Evolutionary conservation across 257 asterid species (phyloP).

Genomic region (Fraxinus anomala): DNA sequence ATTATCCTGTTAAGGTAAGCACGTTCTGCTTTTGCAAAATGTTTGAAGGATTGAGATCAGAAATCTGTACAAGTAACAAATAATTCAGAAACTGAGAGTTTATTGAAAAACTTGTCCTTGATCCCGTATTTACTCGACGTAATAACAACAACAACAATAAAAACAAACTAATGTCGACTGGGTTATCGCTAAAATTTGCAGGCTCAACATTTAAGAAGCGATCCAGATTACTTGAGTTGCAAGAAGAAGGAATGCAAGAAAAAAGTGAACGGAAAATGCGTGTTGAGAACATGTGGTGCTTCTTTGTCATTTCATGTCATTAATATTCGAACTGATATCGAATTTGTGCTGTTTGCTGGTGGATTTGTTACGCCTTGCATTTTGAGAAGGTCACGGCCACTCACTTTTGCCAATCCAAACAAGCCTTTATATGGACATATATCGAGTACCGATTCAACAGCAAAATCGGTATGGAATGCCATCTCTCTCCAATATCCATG

Average conservation of each 20-base stretch:
- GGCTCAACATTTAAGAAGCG: conserved; percentile 73
- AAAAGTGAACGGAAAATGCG: conserved; percentile 38
- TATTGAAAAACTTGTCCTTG: no score
- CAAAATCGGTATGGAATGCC: conserved; percentile 51
- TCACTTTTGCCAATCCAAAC: conserved; percentile 59
- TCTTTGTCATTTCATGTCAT: conserved; percentile 63
- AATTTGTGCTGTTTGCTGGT: conserved; percentile 64
- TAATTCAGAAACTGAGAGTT: no score
- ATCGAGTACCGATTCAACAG: conserved; percentile 64
- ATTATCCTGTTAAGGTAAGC: conserved; percentile 83
- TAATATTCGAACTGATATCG: conserved; percentile 76
- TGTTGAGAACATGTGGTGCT: conserved; percentile 53
- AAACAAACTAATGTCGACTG: not conserved
- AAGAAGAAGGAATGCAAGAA: conserved; percentile 55
- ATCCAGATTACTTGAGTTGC: conserved; percentile 64
- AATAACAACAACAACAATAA: no score
- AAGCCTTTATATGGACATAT: conserved; percentile 68
- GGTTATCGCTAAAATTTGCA: conserved; percentile 25
- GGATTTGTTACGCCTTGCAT: conserved; percentile 73
- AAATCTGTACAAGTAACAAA: no score
- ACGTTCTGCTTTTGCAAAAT: no score
- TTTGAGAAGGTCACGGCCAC: conserved; percentile 36
- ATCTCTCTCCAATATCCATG: not conserved
- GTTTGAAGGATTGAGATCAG: no score
- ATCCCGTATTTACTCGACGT: no score